Percentiles rank a stretch among this genome's conserved stretches.
Evolutionary conservation across 2,329 filamentous ascomycete genomes (phyloP).

Genomic region (Ophiosphaerella korrae): DNA sequence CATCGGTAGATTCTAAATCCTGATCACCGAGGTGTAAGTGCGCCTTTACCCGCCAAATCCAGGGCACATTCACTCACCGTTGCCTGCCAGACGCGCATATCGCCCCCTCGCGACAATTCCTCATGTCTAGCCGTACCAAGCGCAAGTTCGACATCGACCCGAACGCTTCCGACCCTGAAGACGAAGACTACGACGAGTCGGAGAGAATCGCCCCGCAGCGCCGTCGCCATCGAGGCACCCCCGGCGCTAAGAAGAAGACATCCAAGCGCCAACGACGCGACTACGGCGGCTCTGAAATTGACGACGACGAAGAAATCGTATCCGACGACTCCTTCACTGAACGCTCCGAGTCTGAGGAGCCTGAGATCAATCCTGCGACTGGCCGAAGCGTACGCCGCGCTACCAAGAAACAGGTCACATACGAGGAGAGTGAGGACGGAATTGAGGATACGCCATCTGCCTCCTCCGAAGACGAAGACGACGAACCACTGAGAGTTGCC

Average conservation of each 20-base stretch:
- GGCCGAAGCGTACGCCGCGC: slow-evolving; percentile 62
- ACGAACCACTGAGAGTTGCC: slow-evolving; percentile 22
- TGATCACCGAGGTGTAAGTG: slow-evolving; percentile 32
- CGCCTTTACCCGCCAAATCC: slow-evolving; percentile 14
- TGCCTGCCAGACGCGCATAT: slow-evolving; percentile 22
- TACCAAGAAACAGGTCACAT: slow-evolving; percentile 60
- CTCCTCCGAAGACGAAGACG: slow-evolving; percentile 35
- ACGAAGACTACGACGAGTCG: slow-evolving; percentile 45
- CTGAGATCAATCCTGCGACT: slow-evolving; percentile 60
- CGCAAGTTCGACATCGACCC: slow-evolving; percentile 48
- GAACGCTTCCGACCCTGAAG: slow-evolving; percentile 47
- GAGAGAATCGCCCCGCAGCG: slow-evolving; percentile 36
- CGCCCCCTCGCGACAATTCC: slow-evolving; percentile 28
- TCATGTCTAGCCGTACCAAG: slow-evolving; percentile 48
- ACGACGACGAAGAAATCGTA: slow-evolving; percentile 56
- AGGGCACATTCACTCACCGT: slow-evolving; percentile 23
- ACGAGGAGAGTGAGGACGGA: slow-evolving; percentile 60
- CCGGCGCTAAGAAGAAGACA: slow-evolving; percentile 35
- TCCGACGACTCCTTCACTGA: slow-evolving; percentile 52
- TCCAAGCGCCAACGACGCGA: slow-evolving; percentile 42
- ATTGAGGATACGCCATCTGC: slow-evolving; percentile 46
- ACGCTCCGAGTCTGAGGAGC: slow-evolving; percentile 50
- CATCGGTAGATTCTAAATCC: slow-evolving; percentile 13
- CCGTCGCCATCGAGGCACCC: slow-evolving; percentile 34
- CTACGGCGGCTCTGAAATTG: slow-evolving; percentile 44